Evolutionary conservation across 768 basidiomycete species (phyloP), one percentile per base, ranked within the genome.

Genomic region (Hydnum rufescens): DNA sequence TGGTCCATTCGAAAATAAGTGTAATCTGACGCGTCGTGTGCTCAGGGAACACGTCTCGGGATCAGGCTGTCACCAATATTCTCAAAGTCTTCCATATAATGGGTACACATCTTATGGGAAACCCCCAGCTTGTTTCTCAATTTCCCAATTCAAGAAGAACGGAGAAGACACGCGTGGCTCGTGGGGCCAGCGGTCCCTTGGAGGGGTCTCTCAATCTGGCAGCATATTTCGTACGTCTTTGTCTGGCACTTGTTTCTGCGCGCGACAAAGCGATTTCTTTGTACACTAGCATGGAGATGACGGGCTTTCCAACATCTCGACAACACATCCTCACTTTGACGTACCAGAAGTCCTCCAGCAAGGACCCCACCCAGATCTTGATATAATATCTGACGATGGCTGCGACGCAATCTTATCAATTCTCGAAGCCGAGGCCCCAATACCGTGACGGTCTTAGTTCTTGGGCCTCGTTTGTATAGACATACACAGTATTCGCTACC

Each of bases 31-130:
- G 3, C 32, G 26, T 28, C 8, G 4, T 3, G 18, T 13, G 22
- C 22, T 32, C 43, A 53, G 58, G 58, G 2, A 61, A 61, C 46
- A 60, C 60, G 8, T 47, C 51, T 26, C 34, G 57, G 29, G 36
- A 46, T 3, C 44, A 57, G 25, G 57, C 59, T 2, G 51, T 54
- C 53, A 36, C 42, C 50, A 66, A 66, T 58, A 55, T 65, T 25
- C 53, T 55, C 16, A 66, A 66, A 54, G 47, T 60, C 25, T 65
- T 62, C 55, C 54, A 54, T 36, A 55, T 61, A 0, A 56, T 65
- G 19, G 54, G 61, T 32, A n/a, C 47, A 8, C 60, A 64, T 42
- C 34, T 63, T 13, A 51, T 49, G 1, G 47, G 28, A 5, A 39
- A 57, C 44, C 59, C 58, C 3, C 48, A 49, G 22, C 58, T 60